Evolutionary conservation across 768 basidiomycete genomes (phyloP).

Genomic region (Tulasnella sp.): DNA sequence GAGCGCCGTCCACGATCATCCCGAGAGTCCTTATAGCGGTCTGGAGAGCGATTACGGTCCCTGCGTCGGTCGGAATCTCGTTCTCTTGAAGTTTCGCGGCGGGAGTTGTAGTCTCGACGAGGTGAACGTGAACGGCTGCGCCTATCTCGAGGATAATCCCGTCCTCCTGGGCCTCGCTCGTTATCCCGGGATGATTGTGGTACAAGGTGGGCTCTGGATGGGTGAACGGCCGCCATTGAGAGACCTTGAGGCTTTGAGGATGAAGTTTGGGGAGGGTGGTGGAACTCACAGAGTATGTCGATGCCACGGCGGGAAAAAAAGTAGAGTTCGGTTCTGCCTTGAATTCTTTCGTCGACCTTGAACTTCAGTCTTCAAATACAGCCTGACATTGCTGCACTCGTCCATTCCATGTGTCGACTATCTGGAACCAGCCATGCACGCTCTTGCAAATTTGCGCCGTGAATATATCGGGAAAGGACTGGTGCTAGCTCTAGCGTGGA

Average conservation of each 20-base stretch:
- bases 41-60: background rate
- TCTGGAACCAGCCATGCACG: no score
- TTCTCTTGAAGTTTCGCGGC: conserved; percentile 1
- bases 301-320: background rate
- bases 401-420: no score
- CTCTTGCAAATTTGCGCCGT: no score
- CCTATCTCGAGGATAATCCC: conserved; percentile 20
- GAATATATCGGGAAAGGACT: no score
- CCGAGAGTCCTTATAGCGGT: background rate
- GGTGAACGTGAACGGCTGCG: conserved; percentile 24
- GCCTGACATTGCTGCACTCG: no score
- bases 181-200: conserved; percentile 42
- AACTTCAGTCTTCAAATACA: no score
- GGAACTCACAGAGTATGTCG: background rate
- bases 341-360: background rate
- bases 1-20: conserved; percentile 1
- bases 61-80: background rate
- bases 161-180: conserved; percentile 28
- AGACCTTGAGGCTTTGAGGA: background rate
- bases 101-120: background rate
- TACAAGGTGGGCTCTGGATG: conserved; percentile 64
- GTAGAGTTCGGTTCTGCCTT: background rate
- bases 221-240: conserved; percentile 67
- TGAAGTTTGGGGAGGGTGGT: background rate
- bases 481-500: no score